A percentile compares a stretch with the other conserved stretches of the same genome.
phyloP scores from a whole-genome alignment of 2,329 filamentous ascomycete genomes.

The Colletotrichum endophyticum region DNA sequence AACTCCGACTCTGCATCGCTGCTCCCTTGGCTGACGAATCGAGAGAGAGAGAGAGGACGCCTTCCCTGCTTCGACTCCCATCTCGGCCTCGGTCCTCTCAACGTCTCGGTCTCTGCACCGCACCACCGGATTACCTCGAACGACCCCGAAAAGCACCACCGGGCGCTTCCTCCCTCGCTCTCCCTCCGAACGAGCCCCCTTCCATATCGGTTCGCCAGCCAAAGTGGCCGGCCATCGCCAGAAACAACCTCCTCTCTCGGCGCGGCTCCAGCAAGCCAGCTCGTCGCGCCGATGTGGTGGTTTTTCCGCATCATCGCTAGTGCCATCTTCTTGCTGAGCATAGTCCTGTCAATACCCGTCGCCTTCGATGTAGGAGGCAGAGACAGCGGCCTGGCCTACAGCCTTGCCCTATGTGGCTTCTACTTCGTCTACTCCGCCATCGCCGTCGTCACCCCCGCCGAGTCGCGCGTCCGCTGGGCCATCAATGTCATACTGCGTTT shows the following conservation, averaged over 20 bases:
- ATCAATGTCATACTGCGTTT: slow-evolving; percentile 73
- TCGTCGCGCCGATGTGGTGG: slow-evolving; percentile 72
- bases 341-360: slow-evolving; percentile 94
- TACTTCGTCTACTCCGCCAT: slow-evolving; percentile 88
- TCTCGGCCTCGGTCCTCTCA: background rate
- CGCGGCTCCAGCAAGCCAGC: slow-evolving; percentile 26
- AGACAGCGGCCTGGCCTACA: slow-evolving; percentile 93
- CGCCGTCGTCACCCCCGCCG: slow-evolving; percentile 80
- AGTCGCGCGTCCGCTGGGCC: slow-evolving; percentile 75
- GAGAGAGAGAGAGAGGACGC: background rate
- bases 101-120: background rate
- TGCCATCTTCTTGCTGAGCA: slow-evolving; percentile 85
- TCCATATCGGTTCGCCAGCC: background rate
- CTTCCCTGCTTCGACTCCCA: background rate
- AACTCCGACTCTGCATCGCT: background rate
- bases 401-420: slow-evolving; percentile 84
- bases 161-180: background rate
- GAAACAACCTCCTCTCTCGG: slow-evolving; percentile 16
- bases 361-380: slow-evolving; percentile 97
- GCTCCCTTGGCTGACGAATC: background rate
- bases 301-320: slow-evolving; percentile 81
- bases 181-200: background rate
- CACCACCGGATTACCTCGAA: background rate
- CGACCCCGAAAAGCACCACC: background rate
- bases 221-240: slow-evolving; percentile 8